Evolutionary conservation across 495 filamentous ascomycete species (phyloP), one percentile per base, ranked within the genome.

Genomic region (Penicillium goetzii): DNA sequence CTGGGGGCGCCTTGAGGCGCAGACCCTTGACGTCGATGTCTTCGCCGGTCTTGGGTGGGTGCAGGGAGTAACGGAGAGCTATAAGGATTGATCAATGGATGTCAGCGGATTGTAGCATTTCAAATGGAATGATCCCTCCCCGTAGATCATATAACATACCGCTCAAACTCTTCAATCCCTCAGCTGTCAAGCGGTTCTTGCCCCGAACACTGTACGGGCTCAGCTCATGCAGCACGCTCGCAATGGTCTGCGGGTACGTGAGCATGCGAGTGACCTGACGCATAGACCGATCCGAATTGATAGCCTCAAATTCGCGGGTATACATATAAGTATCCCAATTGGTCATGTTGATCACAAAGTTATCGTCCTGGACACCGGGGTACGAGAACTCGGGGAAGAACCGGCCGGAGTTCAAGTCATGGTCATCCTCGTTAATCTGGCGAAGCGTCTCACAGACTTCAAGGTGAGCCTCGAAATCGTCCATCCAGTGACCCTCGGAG

Each of bases 281-380:
- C 84, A 98, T 86, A 64, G 85, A 88, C 36, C 93, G 82, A 62
- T 94, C 92, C 47, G 90, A 85, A 66, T 99, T 91, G 69, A 99
- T 90, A 9, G 95, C 95, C 40, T 86, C 83, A 70, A 92, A 97
- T 60, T 93, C 87, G 49, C 96, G 83, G 2, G 92, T 91, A 71
- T 97, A 99, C 52, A 98, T 77, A 62, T 92, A 91, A 0, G 95
- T 97, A 71, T 99, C 95, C 95, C 95, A 99, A 74, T 95, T 98
- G 34, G 90, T 97, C 90, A 98, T 93, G 80, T 99, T 99, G 56
- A 96, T 85, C 65, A 94, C 80, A 55, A 90, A 90, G 71, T 97
- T 93, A 60, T 97, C 93, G 75, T 96, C 88, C 77, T 97, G 94
- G 32, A 86, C 83, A 5, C 86, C 90, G 0, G 95, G 92, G 72